Percentiles rank a stretch among this genome's conserved stretches.
Evolutionary conservation across 1,284 basidiomycete genomes (phyloP).

Genomic region (Leccinum griseonigrum): DNA sequence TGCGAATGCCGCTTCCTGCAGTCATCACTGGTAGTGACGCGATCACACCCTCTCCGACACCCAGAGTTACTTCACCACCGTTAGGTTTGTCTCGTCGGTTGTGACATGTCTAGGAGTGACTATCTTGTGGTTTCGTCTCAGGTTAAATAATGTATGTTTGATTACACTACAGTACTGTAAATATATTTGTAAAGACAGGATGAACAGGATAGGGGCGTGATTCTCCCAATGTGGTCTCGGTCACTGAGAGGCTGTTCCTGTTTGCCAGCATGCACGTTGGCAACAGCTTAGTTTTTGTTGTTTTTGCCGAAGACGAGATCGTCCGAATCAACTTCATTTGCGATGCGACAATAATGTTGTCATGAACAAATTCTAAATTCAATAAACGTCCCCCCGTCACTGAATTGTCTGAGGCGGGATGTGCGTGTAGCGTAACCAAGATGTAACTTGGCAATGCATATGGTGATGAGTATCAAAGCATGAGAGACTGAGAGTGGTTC

Average conservation of each 20-base stretch:
- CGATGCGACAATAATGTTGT: background rate
- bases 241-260: background rate
- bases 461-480: too few species aligned
- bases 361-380: background rate
- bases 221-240: background rate
- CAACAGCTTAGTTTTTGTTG: background rate
- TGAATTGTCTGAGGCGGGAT: background rate
- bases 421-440: background rate
- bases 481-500: too few species aligned
- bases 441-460: background rate
- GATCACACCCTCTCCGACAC: constrained; percentile 45
- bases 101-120: constrained; percentile 5
- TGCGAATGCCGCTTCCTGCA: constrained; percentile 38
- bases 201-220: background rate
- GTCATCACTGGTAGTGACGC: constrained; percentile 41
- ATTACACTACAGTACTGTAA: background rate
- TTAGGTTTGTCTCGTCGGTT: constrained; percentile 7
- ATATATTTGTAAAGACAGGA: background rate
- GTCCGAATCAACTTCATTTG: background rate
- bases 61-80: constrained; percentile 18
- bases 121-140: background rate
- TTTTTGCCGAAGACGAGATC: background rate
- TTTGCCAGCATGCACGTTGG: background rate
- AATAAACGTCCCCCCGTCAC: background rate
- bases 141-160: background rate